Evolutionary conservation across 2,329 filamentous ascomycete genomes (phyloP), one percentile per base, ranked within the genome.

Genomic region (Onygenales sp.): DNA sequence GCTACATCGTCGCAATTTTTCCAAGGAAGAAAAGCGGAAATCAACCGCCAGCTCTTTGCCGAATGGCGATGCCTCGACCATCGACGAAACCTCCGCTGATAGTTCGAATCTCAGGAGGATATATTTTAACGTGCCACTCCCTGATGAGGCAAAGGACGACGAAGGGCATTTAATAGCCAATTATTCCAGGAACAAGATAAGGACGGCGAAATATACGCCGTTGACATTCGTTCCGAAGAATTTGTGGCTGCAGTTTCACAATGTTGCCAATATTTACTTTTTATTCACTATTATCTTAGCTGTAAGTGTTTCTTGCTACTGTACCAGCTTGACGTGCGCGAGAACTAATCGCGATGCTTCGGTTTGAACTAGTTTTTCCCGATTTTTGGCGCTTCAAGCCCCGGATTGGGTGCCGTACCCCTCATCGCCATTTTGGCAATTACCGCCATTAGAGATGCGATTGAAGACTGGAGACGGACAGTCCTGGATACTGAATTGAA

Each of bases 191-290:
- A 98, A 98, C 77, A 98, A 98, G 78, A 95, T 98, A 68, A 82
- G 94, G 62, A 98, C 93, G 2, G 88, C 93, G 55, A 98, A 97
- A 73, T 98, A 98, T 70, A 98, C 93, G 6, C 86, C 94, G 7
- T 71, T 98, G 58, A 95, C 88, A 56, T 98, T 98, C 71, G 71
- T 98, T 32, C 93, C 93, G 11, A 97, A 97, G 75, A 97, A 98
- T 71, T 67, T 98, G 65, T 98, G 86, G 83, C 88, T 95, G 59
- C 94, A 98, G 71, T 97, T 98, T 67, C 92, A 98, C 73, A 97
- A 97, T 66, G 86, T 98, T 64, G 93, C 93, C 66, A 98, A 98
- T 70, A 86, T 97, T 52, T 98, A 97, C 74, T 98, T 98, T 79
- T 77, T 97, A 62, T 96, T 97, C 73, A 81, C 92, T 63, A 91